Evolutionary conservation across 2,329 filamentous ascomycete genomes (phyloP), one percentile per base, ranked within the genome.

Genomic region (Lecanicillium sp.): DNA sequence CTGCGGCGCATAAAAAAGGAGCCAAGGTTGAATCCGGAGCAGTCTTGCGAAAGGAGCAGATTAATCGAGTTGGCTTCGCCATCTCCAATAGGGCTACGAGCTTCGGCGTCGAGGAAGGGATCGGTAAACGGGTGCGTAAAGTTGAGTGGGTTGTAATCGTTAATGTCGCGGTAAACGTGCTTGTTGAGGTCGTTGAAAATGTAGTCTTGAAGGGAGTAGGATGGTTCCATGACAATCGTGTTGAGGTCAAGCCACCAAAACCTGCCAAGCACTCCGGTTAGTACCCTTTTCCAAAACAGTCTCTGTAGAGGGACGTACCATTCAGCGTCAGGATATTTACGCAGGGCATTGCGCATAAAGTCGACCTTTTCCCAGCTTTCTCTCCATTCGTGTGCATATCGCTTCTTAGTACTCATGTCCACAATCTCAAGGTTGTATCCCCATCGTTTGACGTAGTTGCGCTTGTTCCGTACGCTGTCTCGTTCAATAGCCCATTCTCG

Each of bases 341-440:
- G 78, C 73, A 98, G 81, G 32, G 83, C 80, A 44, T 86, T 85
- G 44, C 90, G 80, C 52, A 98, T 79, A 30, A 87, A 87, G 59
- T 98, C 92, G 44, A 95, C 89, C 70, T 96, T 98, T 64, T 98
- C 92, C 92, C 92, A 98, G 59, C 90, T 94, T 64, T 98, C 92
- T 54, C 92, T 78, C 92, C 92, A 98, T 64, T 98, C 92, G 64
- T 98, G 92, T 19, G 92, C 90, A 58, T 98, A 98, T 48, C 89
- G 80, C 67, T 95, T 96, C 74, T 95, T 95, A 38, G 89, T 95
- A 66, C 88, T 90, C 89, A 98, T 94, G 60, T 98, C 94, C 49
- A 94, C 87, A 55, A 96, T 83, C 59, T 98, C 92, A 42, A 98
- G 68, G 45, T 95, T 84, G 59, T 98, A 96, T 12, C 92, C 92